Evolutionary conservation across 768 basidiomycete genomes (phyloP).

Genomic region (Mycena haematopus): DNA sequence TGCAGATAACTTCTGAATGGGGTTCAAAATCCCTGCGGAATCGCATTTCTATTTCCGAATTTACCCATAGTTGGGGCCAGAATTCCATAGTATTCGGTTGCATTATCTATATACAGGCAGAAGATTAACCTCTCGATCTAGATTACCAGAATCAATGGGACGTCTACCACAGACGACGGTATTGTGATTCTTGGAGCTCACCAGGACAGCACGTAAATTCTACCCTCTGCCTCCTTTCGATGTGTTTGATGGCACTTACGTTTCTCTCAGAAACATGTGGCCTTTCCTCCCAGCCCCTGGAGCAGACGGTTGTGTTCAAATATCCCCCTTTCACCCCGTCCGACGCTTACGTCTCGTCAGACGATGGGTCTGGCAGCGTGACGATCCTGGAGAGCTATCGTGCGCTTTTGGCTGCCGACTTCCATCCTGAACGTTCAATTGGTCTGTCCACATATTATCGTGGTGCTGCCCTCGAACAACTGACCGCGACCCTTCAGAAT

Average conservation of each 20-base stretch:
- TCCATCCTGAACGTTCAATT: slow-evolving; percentile 66
- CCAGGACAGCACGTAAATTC: slow-evolving; percentile 69
- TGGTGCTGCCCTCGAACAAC: not conserved
- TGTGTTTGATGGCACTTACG: slow-evolving; percentile 24
- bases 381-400: slow-evolving; percentile 83
- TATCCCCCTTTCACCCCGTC: slow-evolving; percentile 23
- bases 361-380: slow-evolving; percentile 80
- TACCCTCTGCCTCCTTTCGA: slow-evolving; percentile 16
- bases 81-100: slow-evolving; percentile 65
- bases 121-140: slow-evolving; percentile 37
- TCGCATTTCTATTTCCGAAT: slow-evolving; percentile 72
- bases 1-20: slow-evolving; percentile 67
- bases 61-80: slow-evolving; percentile 85
- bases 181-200: slow-evolving; percentile 81
- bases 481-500: slow-evolving; percentile 50
- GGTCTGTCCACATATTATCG: slow-evolving; percentile 8
- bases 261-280: slow-evolving; percentile 72
- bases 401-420: slow-evolving; percentile 70
- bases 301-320: slow-evolving; percentile 51
- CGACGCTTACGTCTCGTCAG: slow-evolving; percentile 43
- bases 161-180: slow-evolving; percentile 62
- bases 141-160: slow-evolving; percentile 81
- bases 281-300: slow-evolving; percentile 80
- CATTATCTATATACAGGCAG: slow-evolving; percentile 8
- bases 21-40: slow-evolving; percentile 63